These are phyloP conservation scores for Kalaharituber pfeilii DNA, from an alignment of 2,329 filamentous ascomycete species.

Conservation along the genomic window DNA sequence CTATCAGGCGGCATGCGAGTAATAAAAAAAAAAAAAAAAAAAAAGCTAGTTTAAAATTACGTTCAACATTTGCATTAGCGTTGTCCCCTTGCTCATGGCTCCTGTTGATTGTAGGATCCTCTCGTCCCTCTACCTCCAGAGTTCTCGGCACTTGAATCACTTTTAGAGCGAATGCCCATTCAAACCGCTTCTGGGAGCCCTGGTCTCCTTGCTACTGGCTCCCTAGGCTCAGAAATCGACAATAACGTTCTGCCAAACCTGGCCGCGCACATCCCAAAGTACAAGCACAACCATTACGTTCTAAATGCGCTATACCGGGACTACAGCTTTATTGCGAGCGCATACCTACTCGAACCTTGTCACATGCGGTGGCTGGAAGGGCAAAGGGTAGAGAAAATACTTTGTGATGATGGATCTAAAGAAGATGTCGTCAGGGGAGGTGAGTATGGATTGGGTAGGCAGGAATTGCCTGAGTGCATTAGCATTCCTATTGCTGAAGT, in stretches of 20 bases:
- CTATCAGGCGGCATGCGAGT: no score
- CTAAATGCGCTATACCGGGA: conserved; percentile 81
- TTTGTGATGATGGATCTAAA: background rate
- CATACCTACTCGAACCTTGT: conserved; percentile 81
- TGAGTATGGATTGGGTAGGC: conserved; percentile 56
- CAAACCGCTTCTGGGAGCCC: conserved; percentile 53
- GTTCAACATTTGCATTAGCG: no score
- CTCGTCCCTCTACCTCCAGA: conserved; percentile 48
- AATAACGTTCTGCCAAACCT: conserved; percentile 51
- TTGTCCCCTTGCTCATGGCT: conserved; percentile 17
- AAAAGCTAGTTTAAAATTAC: no score
- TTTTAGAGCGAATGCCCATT: conserved; percentile 64
- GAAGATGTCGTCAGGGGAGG: background rate
- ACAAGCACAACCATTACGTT: conserved; percentile 53
- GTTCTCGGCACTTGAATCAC: conserved; percentile 54
- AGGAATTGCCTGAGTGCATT: conserved; percentile 54
- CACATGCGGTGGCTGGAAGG: conserved; percentile 56
- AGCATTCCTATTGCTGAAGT: conserved; percentile 68
- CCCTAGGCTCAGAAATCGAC: conserved; percentile 57
- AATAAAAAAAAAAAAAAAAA: no score
- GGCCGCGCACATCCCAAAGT: conserved; percentile 52
- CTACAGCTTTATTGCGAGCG: conserved; percentile 78
- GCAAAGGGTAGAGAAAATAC: conserved; percentile 27
- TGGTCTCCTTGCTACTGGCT: conserved; percentile 57
- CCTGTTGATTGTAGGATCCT: conserved; percentile 30